A percentile compares a stretch with the other conserved stretches of the same genome.
These are phyloP conservation scores for Cryptococcus hybrid DNA, from an alignment of 1,284 basidiomycete genomes.

Conservation along the genomic window DNA sequence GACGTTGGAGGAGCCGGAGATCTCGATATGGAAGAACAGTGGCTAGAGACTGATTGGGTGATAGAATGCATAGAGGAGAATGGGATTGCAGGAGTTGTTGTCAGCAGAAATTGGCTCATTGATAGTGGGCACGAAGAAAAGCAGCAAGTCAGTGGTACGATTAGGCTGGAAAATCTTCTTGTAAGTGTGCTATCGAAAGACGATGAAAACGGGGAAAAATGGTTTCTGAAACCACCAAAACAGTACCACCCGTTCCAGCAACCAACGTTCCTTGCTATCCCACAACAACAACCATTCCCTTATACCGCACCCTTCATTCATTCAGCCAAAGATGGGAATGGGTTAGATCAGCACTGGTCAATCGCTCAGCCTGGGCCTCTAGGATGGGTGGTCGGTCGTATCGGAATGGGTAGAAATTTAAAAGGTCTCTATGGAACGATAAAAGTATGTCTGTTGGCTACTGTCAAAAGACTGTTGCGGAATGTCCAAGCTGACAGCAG, in stretches of 20 bases:
- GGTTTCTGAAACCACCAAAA: not conserved
- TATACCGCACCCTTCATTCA: slow-evolving; percentile 29
- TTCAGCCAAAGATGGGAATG: not conserved
- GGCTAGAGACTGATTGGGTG: slow-evolving; percentile 20
- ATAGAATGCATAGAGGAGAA: slow-evolving; percentile 12
- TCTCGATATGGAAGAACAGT: slow-evolving; percentile 1
- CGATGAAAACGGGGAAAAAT: not conserved
- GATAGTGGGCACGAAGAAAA: slow-evolving; percentile 2
- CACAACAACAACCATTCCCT: slow-evolving; percentile 22
- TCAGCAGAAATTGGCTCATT: slow-evolving; percentile 30
- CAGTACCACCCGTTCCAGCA: slow-evolving; percentile 10
- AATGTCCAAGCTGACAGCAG: not conserved
- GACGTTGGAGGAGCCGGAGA: slow-evolving; percentile 1
- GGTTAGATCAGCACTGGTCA: slow-evolving; percentile 35
- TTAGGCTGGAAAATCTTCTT: slow-evolving; percentile 34
- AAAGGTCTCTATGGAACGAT: not conserved
- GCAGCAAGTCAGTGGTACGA: slow-evolving; percentile 10
- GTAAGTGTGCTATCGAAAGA: slow-evolving; percentile 16
- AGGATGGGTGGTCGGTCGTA: slow-evolving; percentile 35
- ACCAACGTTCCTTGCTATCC: not conserved
- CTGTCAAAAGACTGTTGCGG: not conserved
- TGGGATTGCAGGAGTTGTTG: slow-evolving; percentile 24
- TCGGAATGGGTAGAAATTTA: slow-evolving; percentile 4
- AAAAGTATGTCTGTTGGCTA: not conserved
- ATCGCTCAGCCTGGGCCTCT: slow-evolving; percentile 35